Conservation (phyloP, 2,329 filamentous ascomycete genomes). For the Colletotrichum kahawae region DNA sequence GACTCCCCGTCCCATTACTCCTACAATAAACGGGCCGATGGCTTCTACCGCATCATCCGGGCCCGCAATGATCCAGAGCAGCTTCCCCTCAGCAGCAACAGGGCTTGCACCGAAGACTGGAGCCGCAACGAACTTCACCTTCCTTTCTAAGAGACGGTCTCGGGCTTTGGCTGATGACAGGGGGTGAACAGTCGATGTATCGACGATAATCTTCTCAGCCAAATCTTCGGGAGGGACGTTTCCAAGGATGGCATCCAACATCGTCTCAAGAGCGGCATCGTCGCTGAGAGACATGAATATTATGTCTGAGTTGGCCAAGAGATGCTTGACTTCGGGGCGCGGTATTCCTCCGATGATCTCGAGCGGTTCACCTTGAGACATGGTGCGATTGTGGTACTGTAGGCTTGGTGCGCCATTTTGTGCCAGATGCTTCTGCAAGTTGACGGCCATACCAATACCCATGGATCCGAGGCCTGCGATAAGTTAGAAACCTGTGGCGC, state of each 20-base stretch:
- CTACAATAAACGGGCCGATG: slow-evolving; percentile 43
- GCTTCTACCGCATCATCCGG: slow-evolving; percentile 35
- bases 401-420: slow-evolving; percentile 29
- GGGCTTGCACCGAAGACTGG: slow-evolving; percentile 58
- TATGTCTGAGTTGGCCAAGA: slow-evolving; percentile 36
- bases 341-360: slow-evolving; percentile 31
- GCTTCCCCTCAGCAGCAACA: slow-evolving; percentile 47
- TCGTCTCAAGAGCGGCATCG: slow-evolving; percentile 41
- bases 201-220: slow-evolving; percentile 47
- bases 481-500: not conserved
- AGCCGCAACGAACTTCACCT: slow-evolving; percentile 44
- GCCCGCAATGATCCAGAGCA: slow-evolving; percentile 53
- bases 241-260: slow-evolving; percentile 35
- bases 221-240: slow-evolving; percentile 19
- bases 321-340: slow-evolving; percentile 23
- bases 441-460: slow-evolving; percentile 54
- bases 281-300: slow-evolving; percentile 48
- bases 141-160: slow-evolving; percentile 29
- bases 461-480: slow-evolving; percentile 52
- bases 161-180: slow-evolving; percentile 38
- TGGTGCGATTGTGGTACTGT: slow-evolving; percentile 50
- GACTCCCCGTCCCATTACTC: slow-evolving; percentile 45
- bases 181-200: slow-evolving; percentile 57
- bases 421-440: slow-evolving; percentile 48
- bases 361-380: slow-evolving; percentile 45